phyloP scores from a whole-genome alignment of 371 early-diverging fungal species.

The Sporodiniella umbellata region DNA sequence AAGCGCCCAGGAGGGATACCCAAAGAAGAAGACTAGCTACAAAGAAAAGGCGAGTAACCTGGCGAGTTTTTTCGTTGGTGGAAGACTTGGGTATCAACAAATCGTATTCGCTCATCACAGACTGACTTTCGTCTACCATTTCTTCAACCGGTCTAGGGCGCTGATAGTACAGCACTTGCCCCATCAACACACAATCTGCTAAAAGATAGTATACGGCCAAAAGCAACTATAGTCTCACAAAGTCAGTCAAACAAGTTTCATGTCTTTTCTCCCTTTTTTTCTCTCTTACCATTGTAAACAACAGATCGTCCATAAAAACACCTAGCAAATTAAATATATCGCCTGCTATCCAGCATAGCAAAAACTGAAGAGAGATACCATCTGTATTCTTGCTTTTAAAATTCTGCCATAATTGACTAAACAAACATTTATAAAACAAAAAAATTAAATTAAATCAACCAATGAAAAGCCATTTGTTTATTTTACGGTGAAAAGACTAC shows the following conservation, averaged over 20 bases:
- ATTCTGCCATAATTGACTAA: constrained; percentile 64
- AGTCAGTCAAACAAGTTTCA: background rate
- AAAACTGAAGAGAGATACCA: constrained; percentile 65
- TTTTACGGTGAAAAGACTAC: constrained; percentile 70
- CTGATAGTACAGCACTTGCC: constrained; percentile 57
- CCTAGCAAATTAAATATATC: constrained; percentile 81
- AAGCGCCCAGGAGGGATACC: constrained; percentile 14
- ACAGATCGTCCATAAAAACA: constrained; percentile 63
- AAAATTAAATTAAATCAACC: background rate
- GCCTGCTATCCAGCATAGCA: constrained; percentile 79
- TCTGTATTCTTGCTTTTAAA: constrained; percentile 58
- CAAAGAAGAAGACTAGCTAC: constrained; percentile 16
- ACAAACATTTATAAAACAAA: background rate
- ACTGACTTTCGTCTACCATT: background rate
- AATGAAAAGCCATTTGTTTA: constrained; percentile 1
- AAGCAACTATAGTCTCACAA: constrained; percentile 34
- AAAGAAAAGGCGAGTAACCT: constrained; percentile 21
- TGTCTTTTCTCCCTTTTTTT: too few relatives aligned
- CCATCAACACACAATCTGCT: constrained; percentile 47
- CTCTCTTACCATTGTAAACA: constrained; percentile 62
- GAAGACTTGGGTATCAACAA: background rate
- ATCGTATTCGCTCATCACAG: background rate
- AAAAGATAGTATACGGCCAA: constrained; percentile 50
- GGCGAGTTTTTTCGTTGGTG: constrained; percentile 11
- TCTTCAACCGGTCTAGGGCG: constrained; percentile 6